Conservation (phyloP, 768 basidiomycete genomes). For the Naganishia vaughanmartiniae region DNA sequence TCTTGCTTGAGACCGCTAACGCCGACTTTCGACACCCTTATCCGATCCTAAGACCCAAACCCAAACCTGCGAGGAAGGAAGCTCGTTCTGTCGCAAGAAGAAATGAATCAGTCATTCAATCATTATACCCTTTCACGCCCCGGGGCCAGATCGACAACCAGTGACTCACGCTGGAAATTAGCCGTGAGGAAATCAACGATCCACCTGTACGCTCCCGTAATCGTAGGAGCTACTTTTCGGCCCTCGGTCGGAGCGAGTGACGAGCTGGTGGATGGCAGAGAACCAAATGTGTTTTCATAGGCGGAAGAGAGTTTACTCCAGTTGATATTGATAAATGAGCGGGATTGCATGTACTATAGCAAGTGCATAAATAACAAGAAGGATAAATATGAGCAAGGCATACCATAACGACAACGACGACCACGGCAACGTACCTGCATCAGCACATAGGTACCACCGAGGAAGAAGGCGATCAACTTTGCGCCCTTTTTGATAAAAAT, state of each 20-base stretch:
- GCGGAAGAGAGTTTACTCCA: conserved; percentile 66
- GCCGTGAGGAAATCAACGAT: conserved; percentile 74
- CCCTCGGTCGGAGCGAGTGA: conserved; percentile 20
- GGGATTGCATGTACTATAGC: conserved; percentile 64
- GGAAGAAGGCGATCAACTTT: conserved; percentile 71
- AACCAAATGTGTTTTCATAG: conserved; percentile 74
- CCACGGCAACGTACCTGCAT: conserved; percentile 60
- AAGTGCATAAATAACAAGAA: neutral
- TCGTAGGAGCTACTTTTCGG: conserved; percentile 56
- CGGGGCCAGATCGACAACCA: neutral
- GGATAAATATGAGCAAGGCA: neutral
- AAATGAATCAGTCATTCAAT: neutral
- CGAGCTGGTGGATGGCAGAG: conserved; percentile 35
- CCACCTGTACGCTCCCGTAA: conserved; percentile 64
- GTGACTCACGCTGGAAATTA: conserved; percentile 72
- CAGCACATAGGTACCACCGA: conserved; percentile 88
- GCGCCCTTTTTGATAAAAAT: conserved; percentile 95
- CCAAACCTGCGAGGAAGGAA: conserved; percentile 79
- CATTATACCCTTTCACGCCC: neutral
- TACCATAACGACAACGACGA: too few species aligned
- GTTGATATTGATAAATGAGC: conserved; percentile 71
- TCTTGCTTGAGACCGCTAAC: neutral
- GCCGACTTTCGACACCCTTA: conserved; percentile 51
- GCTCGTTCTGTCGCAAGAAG: conserved; percentile 58
- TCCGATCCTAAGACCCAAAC: conserved; percentile 76